A percentile compares a stretch with the other conserved stretches of the same genome.
These are phyloP conservation scores for Cryptococcus sp. DNA, from an alignment of 1,284 basidiomycete species.

Conservation along the genomic window DNA sequence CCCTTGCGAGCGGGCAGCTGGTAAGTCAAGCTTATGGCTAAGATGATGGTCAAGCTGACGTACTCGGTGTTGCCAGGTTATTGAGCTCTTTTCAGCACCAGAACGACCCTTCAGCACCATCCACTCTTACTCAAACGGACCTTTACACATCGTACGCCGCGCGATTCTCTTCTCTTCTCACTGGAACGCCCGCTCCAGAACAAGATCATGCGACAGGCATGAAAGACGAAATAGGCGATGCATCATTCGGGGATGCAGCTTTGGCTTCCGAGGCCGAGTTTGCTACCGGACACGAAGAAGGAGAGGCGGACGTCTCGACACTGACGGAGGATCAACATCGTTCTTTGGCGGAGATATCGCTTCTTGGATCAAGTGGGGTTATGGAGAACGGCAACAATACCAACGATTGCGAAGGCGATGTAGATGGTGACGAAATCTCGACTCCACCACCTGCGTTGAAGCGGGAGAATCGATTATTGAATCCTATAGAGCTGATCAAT, in stretches of 20 bases:
- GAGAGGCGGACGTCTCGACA: too few species aligned
- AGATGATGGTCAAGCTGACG: not conserved
- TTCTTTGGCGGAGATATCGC: not conserved
- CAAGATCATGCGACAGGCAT: not conserved
- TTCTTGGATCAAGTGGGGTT: not conserved
- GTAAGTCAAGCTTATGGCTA: slow-evolving; percentile 22
- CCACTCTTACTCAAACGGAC: slow-evolving; percentile 40
- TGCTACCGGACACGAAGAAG: not conserved
- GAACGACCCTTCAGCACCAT: slow-evolving; percentile 16
- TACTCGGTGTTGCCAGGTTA: slow-evolving; percentile 29
- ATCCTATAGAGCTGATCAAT: slow-evolving; percentile 45
- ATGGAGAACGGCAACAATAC: not conserved
- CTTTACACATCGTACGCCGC: slow-evolving; percentile 47
- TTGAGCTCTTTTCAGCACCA: slow-evolving; percentile 41
- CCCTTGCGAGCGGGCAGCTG: slow-evolving; percentile 45
- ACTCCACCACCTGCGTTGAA: not conserved
- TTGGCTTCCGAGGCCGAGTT: not conserved
- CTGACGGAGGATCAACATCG: too few species aligned
- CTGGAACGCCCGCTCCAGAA: not conserved
- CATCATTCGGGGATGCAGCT: not conserved
- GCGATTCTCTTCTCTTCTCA: slow-evolving; percentile 35
- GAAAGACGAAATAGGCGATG: not conserved
- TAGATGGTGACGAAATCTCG: not conserved
- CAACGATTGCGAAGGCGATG: not conserved
- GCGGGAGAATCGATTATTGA: slow-evolving; percentile 35